A percentile compares a stretch with the other conserved stretches of the same genome.
phyloP scores from a whole-genome alignment of 176 grass and related monocot genomes.

The Sorghum bicolor region Sorghum_bicolor_NCBIv3 NC_012870.2:8998501-8999000 shows the following conservation, averaged over 20 bases:
- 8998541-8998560: conserved; percentile 45
- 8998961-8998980: background rate
- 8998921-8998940: background rate
- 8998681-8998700: background rate
- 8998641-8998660: background rate
- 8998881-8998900: background rate
- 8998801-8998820: background rate
- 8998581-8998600: background rate
- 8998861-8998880: background rate
- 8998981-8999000: background rate
- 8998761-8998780: background rate
- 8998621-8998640: background rate
- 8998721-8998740: background rate
- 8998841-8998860: background rate
- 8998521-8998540: conserved; percentile 17
- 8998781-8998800: background rate
- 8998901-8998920: background rate
- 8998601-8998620: background rate
- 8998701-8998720: background rate
- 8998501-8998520: background rate
- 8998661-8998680: background rate
- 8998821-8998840: background rate
- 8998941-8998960: no score
- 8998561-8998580: background rate
- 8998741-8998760: background rate